Evolutionary conservation across 257 asterid species (phyloP).

Genomic region (Hygrophila difformis): DNA sequence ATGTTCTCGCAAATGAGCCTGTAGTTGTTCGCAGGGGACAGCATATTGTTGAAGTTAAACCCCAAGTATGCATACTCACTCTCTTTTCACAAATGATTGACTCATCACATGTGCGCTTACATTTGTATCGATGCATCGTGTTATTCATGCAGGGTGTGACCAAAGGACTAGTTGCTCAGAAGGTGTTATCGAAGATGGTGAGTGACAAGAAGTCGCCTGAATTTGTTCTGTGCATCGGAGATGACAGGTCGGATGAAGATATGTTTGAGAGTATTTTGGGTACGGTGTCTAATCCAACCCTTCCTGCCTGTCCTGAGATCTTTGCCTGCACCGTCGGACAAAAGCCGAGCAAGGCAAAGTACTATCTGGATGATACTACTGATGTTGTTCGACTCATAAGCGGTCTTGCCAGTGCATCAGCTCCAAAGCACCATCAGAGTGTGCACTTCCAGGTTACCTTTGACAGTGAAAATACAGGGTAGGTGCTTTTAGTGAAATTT

Average conservation of each 20-base stretch:
- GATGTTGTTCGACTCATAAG: too few relatives aligned
- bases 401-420: too few relatives aligned
- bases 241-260: conserved; percentile 66
- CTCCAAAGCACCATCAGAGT: too few relatives aligned
- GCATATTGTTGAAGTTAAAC: conserved; percentile 75
- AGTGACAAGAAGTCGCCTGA: conserved; percentile 41
- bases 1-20: conserved; percentile 64
- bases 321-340: too few relatives aligned
- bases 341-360: too few relatives aligned
- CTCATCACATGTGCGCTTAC: too few relatives aligned
- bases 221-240: conserved; percentile 68
- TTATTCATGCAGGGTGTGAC: conserved; percentile 51
- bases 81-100: neutral
- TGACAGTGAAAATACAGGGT: too few relatives aligned
- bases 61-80: conserved; percentile 36
- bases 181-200: conserved; percentile 43
- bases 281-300: too few relatives aligned
- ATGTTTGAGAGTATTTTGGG: conserved; percentile 63
- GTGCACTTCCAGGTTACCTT: too few relatives aligned
- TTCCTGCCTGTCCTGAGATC: too few relatives aligned
- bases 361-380: too few relatives aligned
- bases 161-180: conserved; percentile 55
- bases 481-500: too few relatives aligned
- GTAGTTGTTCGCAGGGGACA: conserved; percentile 67
- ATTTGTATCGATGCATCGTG: neutral